Base-by-base conservation (phyloP, 306 rosid genomes). In the Quercus wislizeni region DNA sequence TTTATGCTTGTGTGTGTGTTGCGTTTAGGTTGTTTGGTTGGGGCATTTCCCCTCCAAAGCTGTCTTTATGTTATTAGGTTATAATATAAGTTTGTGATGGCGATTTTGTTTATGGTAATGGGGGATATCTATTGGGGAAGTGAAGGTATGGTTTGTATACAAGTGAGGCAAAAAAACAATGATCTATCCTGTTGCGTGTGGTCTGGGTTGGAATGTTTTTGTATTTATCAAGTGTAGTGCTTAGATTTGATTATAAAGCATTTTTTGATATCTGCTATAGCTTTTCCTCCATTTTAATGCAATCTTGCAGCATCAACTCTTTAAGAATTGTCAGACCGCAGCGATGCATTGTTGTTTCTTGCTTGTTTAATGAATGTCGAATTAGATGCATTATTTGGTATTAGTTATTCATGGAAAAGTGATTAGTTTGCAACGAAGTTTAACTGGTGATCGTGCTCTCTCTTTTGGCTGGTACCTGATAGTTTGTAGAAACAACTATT, bases 1-100 rank as follows among this genome's bases (percentile, higher is more conserved):
- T 86, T 74, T 86, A 86, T 87, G 80, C 75, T 69, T 21, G 23
- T 75, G 76, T 86, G 71, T 81, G 77, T 69, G 82, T 85, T 80
- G 81, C 62, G 15, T 73, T 79, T 79, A 38, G 90, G 82, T 81
- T 35, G 85, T 81, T 87, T 87, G 90, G 85, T 84, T 71, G n/a
- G 83, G 83, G 73, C 71, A 74, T 54, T 82, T 27, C 74, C 78
- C 86, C 84, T 78, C 78, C 83, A 74, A 74, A 64, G 76, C 81
- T 87, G 84, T 85, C 71, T 23, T n/a, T 58, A 15, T 38, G 78
- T 27, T 77, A 77, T 78, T 81, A 57, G 80, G 35, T 78, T 77
- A 81, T 69, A 59, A 51, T 80, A 41, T 82, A 61, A 85, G 84
- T 72, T 57, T 88, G 85, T 86, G 55, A 74, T 82, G 89, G 71